These are phyloP conservation scores for Chaetoscypha palmicola DNA, from an alignment of 2,329 filamentous ascomycete species.

Conservation along the genomic window DNA sequence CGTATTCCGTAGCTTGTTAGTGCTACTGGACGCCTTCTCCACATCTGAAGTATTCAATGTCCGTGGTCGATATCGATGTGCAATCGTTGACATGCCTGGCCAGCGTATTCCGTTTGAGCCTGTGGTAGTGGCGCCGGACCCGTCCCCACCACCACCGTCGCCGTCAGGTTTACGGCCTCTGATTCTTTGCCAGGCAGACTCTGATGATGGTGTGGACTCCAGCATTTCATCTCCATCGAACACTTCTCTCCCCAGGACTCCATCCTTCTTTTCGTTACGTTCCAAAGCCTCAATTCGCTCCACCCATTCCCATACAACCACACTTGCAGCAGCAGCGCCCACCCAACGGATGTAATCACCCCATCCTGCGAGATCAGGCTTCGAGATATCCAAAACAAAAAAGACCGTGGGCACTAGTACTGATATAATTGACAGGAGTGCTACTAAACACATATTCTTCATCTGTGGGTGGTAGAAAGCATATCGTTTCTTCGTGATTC, in stretches of 20 bases:
- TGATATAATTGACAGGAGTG: constrained; percentile 55
- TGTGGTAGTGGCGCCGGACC: constrained; percentile 14
- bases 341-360: constrained; percentile 74
- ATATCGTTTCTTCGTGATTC: constrained; percentile 61
- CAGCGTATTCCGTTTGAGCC: constrained; percentile 31
- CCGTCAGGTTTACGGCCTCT: constrained; percentile 28
- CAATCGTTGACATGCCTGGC: constrained; percentile 36
- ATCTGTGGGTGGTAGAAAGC: constrained; percentile 67
- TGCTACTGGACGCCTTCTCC: constrained; percentile 13
- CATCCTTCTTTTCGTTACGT: constrained; percentile 65
- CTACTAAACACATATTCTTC: constrained; percentile 62
- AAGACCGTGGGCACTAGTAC: constrained; percentile 68
- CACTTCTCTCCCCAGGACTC: constrained; percentile 62
- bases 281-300: constrained; percentile 69
- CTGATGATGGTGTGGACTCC: constrained; percentile 52
- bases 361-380: constrained; percentile 64
- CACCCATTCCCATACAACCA: constrained; percentile 79
- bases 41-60: constrained; percentile 15
- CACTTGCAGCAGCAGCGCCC: constrained; percentile 65
- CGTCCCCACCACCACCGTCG: constrained; percentile 13
- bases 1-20: constrained; percentile 6
- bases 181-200: constrained; percentile 36
- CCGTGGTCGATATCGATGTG: constrained; percentile 24
- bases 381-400: constrained; percentile 66
- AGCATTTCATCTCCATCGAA: constrained; percentile 72